Percentiles rank a stretch among this genome's conserved stretches.
These are phyloP conservation scores for Neurospora sp. DNA, from an alignment of 2,329 filamentous ascomycete species.

Conservation along the genomic window DNA sequence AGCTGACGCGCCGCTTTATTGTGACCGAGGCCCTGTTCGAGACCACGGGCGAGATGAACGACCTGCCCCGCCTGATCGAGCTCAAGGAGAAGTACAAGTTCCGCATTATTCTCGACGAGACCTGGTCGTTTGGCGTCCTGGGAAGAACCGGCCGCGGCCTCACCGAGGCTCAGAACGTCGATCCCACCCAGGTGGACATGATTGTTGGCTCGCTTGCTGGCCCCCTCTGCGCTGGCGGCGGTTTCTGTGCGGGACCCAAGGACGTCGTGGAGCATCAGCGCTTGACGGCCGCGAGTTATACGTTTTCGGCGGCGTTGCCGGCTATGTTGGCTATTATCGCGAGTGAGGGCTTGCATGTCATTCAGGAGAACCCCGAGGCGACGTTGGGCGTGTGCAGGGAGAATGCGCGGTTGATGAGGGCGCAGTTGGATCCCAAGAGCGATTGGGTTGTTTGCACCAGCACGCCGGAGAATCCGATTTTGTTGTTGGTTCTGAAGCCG, in stretches of 20 bases:
- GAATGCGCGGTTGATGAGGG: slow-evolving; percentile 75
- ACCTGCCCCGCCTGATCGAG: slow-evolving; percentile 82
- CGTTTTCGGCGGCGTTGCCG: slow-evolving; percentile 88
- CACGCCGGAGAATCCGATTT: slow-evolving; percentile 71
- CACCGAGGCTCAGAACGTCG: slow-evolving; percentile 94
- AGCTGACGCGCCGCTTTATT: slow-evolving; percentile 84
- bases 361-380: slow-evolving; percentile 73
- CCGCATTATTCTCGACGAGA: slow-evolving; percentile 93
- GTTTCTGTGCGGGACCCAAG: slow-evolving; percentile 85
- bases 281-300: slow-evolving; percentile 85
- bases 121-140: slow-evolving; percentile 91
- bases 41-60: slow-evolving; percentile 71
- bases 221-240: slow-evolving; percentile 82
- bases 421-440: slow-evolving; percentile 82
- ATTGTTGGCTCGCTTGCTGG: slow-evolving; percentile 88
- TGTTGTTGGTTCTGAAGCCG: slow-evolving; percentile 74
- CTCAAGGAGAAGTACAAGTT: slow-evolving; percentile 97
- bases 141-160: slow-evolving; percentile 84
- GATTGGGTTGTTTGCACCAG: slow-evolving; percentile 87
- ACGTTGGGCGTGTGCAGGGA: slow-evolving; percentile 71
- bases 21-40: slow-evolving; percentile 95
- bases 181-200: slow-evolving; percentile 90
- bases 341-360: slow-evolving; percentile 75
- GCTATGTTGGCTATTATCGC: slow-evolving; percentile 93
- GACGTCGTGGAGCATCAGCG: slow-evolving; percentile 96